Conservation (phyloP, 2,329 filamentous ascomycete species). For the Hansfordia pulvinata region DNA sequence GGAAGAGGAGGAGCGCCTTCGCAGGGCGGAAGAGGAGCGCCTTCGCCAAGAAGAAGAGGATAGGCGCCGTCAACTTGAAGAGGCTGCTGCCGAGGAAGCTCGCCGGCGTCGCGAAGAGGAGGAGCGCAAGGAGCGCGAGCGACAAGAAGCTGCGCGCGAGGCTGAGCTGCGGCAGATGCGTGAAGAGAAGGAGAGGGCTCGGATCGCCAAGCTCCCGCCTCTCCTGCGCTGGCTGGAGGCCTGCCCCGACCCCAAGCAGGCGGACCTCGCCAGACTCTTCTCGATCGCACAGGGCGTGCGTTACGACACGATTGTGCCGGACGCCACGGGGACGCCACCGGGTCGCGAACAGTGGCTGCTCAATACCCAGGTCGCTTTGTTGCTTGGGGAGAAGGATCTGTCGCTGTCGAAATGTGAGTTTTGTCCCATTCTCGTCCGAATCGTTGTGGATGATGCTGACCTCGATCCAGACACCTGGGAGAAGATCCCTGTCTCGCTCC, state of each 20-base stretch:
- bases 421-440: background rate
- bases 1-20: conserved; percentile 21
- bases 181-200: conserved; percentile 39
- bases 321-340: conserved; percentile 34
- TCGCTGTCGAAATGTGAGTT: conserved; percentile 43
- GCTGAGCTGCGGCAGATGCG: conserved; percentile 34
- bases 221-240: conserved; percentile 47
- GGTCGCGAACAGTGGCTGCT: conserved; percentile 55
- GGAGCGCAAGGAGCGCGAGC: conserved; percentile 35
- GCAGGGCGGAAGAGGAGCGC: conserved; percentile 32
- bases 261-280: conserved; percentile 39
- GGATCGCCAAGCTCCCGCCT: conserved; percentile 43
- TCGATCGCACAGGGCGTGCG: conserved; percentile 44
- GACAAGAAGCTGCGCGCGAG: conserved; percentile 29
- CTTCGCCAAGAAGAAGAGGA: conserved; percentile 34
- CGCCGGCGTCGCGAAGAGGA: conserved; percentile 36
- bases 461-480: conserved; percentile 41
- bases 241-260: conserved; percentile 34
- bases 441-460: conserved; percentile 2
- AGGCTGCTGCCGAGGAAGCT: conserved; percentile 33
- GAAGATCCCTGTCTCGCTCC: conserved; percentile 32
- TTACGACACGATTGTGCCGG: conserved; percentile 46
- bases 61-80: conserved; percentile 31
- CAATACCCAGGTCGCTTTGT: conserved; percentile 48
- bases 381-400: conserved; percentile 52